phyloP scores from a whole-genome alignment of 2,329 filamentous ascomycete species.

The Xylariales sp. region DNA sequence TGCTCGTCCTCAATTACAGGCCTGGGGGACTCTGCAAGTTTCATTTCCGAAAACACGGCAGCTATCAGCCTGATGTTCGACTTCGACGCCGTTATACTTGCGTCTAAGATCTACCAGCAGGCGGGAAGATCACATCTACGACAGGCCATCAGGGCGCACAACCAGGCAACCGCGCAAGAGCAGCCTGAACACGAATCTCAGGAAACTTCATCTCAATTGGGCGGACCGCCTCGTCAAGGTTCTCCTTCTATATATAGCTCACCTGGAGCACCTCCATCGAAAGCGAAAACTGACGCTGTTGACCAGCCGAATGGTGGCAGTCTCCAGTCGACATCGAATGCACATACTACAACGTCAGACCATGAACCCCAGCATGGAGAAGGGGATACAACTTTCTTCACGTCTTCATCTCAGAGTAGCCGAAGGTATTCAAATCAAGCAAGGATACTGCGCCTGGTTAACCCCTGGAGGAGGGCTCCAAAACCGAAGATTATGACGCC shows the following conservation, averaged over 20 bases:
- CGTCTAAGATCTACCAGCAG: conserved; percentile 24
- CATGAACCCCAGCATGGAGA: background rate
- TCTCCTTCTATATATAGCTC: background rate
- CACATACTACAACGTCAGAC: background rate
- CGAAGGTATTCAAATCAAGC: background rate
- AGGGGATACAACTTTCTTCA: background rate
- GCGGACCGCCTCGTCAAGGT: background rate
- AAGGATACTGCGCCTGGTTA: background rate
- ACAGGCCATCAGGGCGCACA: conserved; percentile 10
- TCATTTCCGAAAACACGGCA: conserved; percentile 25
- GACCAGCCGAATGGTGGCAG: background rate
- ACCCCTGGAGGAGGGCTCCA: background rate
- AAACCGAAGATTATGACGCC: background rate
- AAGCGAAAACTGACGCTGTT: background rate
- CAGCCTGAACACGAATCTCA: background rate
- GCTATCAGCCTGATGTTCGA: conserved; percentile 28
- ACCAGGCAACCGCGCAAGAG: background rate
- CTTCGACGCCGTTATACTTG: conserved; percentile 28
- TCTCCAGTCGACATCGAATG: background rate
- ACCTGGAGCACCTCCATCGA: no score
- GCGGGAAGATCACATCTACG: conserved; percentile 23
- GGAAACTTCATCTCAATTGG: no score
- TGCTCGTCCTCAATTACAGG: conserved; percentile 26
- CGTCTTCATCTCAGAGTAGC: background rate
- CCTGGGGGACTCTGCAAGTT: conserved; percentile 24